Conservation (phyloP, 768 basidiomycete species). For the Stropharia rugosoannulata region DNA sequence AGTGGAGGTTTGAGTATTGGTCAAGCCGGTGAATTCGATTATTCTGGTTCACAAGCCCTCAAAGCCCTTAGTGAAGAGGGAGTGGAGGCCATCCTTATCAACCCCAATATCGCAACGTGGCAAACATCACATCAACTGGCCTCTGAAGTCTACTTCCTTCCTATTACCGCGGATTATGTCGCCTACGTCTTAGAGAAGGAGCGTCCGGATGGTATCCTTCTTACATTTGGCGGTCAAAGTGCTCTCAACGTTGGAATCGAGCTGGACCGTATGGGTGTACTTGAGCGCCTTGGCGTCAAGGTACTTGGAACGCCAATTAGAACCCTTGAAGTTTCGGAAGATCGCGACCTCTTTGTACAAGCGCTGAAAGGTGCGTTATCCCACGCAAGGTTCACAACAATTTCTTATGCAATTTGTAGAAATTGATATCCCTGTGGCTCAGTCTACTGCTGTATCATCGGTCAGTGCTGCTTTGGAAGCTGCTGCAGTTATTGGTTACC, state of each 20-base stretch:
- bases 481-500: slow-evolving; percentile 91
- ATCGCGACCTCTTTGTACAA: slow-evolving; percentile 93
- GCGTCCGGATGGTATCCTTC: slow-evolving; percentile 92
- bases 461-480: slow-evolving; percentile 92
- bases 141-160: slow-evolving; percentile 95
- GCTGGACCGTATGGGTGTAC: slow-evolving; percentile 93
- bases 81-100: slow-evolving; percentile 91
- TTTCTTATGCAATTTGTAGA: slow-evolving; percentile 43
- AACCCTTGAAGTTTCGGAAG: slow-evolving; percentile 95
- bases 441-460: slow-evolving; percentile 95
- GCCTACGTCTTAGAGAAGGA: slow-evolving; percentile 99
- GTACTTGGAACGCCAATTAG: slow-evolving; percentile 95
- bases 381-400: background rate
- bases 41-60: slow-evolving; percentile 97
- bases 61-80: slow-evolving; percentile 97
- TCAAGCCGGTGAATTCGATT: slow-evolving; percentile 99
- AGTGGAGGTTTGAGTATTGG: slow-evolving; percentile 96
- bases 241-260: slow-evolving; percentile 97
- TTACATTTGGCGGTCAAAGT: slow-evolving; percentile 98
- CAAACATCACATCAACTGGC: slow-evolving; percentile 98
- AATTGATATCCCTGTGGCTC: slow-evolving; percentile 94
- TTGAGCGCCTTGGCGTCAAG: slow-evolving; percentile 89
- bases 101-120: slow-evolving; percentile 99
- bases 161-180: slow-evolving; percentile 95
- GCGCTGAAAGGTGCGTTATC: slow-evolving; percentile 81